Evolutionary conservation across 805 yeast genomes (phyloP).

Genomic region (Saccharomyces mikatae): DNA sequence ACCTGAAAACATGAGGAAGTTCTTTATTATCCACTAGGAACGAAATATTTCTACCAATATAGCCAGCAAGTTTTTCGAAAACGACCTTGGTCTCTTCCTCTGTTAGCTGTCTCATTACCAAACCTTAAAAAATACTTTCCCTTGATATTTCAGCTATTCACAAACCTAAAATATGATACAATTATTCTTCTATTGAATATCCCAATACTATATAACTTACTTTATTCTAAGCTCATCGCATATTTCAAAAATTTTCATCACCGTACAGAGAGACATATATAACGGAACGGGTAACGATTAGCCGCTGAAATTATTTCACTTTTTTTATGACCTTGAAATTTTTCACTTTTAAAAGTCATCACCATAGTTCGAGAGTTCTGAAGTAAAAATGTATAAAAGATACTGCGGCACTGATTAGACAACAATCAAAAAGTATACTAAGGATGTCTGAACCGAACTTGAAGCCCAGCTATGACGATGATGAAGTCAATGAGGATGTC

Average conservation of each 20-base stretch:
- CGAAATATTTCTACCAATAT: conserved; percentile 92
- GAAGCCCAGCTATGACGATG: conserved; percentile 27
- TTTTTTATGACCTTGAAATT: background rate
- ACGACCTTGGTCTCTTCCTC: conserved; percentile 96
- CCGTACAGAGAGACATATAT: background rate
- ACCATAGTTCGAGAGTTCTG: background rate
- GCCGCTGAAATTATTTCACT: background rate
- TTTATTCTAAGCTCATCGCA: conserved; percentile 16
- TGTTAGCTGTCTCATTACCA: conserved; percentile 80
- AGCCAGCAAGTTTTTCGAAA: conserved; percentile 91
- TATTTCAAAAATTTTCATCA: conserved; percentile 9
- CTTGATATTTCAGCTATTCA: background rate
- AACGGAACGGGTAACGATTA: background rate
- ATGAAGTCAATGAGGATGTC: conserved; percentile 34
- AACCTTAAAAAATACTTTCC: background rate
- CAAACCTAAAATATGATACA: background rate
- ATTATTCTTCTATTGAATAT: background rate
- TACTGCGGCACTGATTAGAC: background rate
- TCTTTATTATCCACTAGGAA: conserved; percentile 69
- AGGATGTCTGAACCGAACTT: conserved; percentile 17
- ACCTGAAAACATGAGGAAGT: conserved; percentile 87
- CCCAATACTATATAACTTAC: background rate
- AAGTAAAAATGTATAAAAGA: background rate
- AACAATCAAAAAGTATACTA: background rate
- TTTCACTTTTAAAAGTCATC: conserved; percentile 3